Evolutionary conservation across 1,139 yeast genomes (phyloP), one percentile per base, ranked within the genome.

Genomic region (Scheffersomyces parashehatae): DNA sequence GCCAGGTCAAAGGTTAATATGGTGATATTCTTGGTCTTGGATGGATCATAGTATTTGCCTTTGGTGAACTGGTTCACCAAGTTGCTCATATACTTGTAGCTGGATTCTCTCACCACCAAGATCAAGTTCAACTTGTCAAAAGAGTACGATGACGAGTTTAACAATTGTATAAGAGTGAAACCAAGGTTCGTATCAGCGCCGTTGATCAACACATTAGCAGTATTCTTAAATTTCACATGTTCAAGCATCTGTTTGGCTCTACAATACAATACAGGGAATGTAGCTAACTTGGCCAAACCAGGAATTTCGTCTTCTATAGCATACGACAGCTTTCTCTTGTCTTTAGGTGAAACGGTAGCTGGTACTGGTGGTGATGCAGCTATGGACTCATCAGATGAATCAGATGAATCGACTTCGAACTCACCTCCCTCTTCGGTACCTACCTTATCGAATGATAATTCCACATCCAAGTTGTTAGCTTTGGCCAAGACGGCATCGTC

Each of bases 171-270:
- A 6, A 74, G 42, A 1, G 76, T 72, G 39, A 56, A 53, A 0
- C 76, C 77, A 29, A 73, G 52, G 40, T 62, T 59, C 6, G 79
- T 71, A 47, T 74, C 78, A 4, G 70, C 79, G 10, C 79, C 79
- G 52, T 74, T 73, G 41, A 74, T 69, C 37, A 74, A 56, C 8
- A 74, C 53, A 38, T 62, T 68, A 10, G 65, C 62, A 33, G 50
- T 46, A 14, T 51, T 44, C 1, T 41, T 31, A 26, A 59, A 50
- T 34, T 59, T 53, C 36, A 66, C 55, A 45, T 67, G 63, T 24
- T 59, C 51, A 32, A 73, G 62, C 3, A 68, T 66, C 46, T 70
- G 75, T 45, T 68, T 69, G 35, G 76, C 71, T 36, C 72, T 60
- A 46, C 73, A 68, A 46, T 66, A 74, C 20, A 65, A 56, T n/a